Base-by-base conservation (phyloP, 192 early-diverging fungal species). In the Chytriomyces confervae region DNA sequence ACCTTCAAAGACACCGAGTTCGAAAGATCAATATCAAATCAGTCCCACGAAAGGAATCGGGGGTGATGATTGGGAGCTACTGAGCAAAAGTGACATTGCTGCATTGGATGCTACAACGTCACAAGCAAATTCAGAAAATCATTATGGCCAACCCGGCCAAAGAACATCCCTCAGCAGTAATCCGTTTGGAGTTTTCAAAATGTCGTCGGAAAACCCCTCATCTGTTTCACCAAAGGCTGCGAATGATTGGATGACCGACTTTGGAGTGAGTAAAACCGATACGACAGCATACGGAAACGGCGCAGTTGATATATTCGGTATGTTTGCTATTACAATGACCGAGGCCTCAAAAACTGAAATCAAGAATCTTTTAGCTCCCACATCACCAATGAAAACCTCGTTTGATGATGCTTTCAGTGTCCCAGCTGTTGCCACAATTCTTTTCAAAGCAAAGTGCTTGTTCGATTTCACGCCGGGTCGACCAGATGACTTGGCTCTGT, bases 401-500 rank as follows among this genome's bases (percentile, higher is more conserved):
- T 75, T 66, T 43, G 60, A 78, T 51, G 77, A 78, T 46, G 77
- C 65, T 13, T 78, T 76, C 46, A 69, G 48, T 36, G 43, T 74
- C 18, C 61, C 64, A 29, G 61, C 72, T 2, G 50, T 20, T 18
- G 50, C 62, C 27, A 61, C 63, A 53, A 62, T 65, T 48, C 72
- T 86, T 11, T 88, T 82, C 63, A n/a, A 86, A 64, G 83, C 71
- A 9, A 70, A 70, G 46, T 80, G 78, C n/a, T 60, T 77, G 13
- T 87, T 89, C 72, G 80, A 77, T 20, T 93, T 88, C 64, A 77
- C 84, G 50, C 79, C 80, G 6, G 81, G 70, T 13, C 78, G 85
- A 16, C 73, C 75, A 11, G 90, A 93, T 62, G 91, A 93, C 73
- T 71, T 93, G 24, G 62, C 36, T 16, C 81, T 93, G 27, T 64